Conservation (phyloP, 2,329 filamentous ascomycete species). For the Calonectria honghensis region DNA sequence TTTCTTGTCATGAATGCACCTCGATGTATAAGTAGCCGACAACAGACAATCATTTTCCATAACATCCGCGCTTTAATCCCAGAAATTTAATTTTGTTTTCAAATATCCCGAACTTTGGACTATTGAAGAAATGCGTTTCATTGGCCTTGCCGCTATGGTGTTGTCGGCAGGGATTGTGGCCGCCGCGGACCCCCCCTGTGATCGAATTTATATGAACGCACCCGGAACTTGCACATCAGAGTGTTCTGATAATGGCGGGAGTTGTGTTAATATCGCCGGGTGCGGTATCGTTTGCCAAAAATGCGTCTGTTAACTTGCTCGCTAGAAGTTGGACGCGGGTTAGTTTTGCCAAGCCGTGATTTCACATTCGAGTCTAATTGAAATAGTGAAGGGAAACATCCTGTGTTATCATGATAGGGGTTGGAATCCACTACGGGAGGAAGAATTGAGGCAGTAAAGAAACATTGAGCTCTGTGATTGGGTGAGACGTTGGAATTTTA, state of each 20-base stretch:
- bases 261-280: background rate
- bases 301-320: background rate
- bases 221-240: background rate
- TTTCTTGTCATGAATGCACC: background rate
- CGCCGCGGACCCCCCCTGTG: background rate
- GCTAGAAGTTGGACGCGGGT: too few species aligned
- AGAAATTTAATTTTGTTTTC: background rate
- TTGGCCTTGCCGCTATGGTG: background rate
- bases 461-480: background rate
- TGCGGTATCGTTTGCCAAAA: slow-evolving; percentile 9
- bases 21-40: background rate
- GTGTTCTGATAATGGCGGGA: background rate
- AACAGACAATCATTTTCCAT: too few species aligned
- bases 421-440: background rate
- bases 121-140: background rate
- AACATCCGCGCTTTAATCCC: too few species aligned
- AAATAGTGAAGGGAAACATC: background rate
- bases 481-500: background rate
- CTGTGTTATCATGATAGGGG: background rate
- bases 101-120: too few species aligned
- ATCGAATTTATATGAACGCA: background rate
- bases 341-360: background rate
- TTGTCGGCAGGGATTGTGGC: background rate
- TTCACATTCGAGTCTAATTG: background rate
- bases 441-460: background rate